phyloP scores from a whole-genome alignment of 2,329 filamentous ascomycete species.

The Plenodomus tracheiphilus region DNA sequence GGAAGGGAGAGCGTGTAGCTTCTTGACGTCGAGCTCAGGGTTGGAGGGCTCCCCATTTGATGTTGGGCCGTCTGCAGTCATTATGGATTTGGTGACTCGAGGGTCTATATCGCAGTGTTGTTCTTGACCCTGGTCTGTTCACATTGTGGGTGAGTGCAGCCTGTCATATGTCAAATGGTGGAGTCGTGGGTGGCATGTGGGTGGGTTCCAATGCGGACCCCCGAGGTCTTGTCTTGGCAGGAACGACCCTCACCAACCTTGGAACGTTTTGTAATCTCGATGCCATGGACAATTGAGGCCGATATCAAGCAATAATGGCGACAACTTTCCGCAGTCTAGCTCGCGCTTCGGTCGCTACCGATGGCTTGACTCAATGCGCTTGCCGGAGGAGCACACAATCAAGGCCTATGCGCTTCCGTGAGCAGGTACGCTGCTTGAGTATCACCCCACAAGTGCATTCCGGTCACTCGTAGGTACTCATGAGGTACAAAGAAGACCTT shows the following conservation, averaged over 20 bases:
- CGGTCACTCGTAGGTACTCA: constrained; percentile 38
- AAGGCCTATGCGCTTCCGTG: constrained; percentile 9
- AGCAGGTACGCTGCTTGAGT: constrained; percentile 33
- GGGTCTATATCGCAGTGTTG: background rate
- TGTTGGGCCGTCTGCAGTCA: constrained; percentile 33
- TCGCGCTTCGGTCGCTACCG: constrained; percentile 11
- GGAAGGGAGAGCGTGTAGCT: constrained; percentile 83
- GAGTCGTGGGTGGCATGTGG: constrained; percentile 17
- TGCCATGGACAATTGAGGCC: constrained; percentile 5
- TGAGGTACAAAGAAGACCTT: background rate
- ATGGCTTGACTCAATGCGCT: constrained; percentile 17
- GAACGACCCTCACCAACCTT: constrained; percentile 16
- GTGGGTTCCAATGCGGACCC: constrained; percentile 27
- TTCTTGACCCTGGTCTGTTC: background rate
- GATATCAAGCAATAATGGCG: constrained; percentile 1
- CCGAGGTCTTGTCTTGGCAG: constrained; percentile 27
- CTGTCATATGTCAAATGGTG: constrained; percentile 22
- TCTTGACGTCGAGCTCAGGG: constrained; percentile 84
- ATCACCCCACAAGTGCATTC: constrained; percentile 32
- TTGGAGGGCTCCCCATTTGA: constrained; percentile 52
- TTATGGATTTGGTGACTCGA: constrained; percentile 14
- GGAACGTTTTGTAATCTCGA: constrained; percentile 21
- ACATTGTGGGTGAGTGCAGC: constrained; percentile 22
- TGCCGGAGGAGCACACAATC: constrained; percentile 19
- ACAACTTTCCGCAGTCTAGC: constrained; percentile 25